phyloP scores from a whole-genome alignment of 2,329 filamentous ascomycete genomes.

The Elsinoe australis region DNA sequence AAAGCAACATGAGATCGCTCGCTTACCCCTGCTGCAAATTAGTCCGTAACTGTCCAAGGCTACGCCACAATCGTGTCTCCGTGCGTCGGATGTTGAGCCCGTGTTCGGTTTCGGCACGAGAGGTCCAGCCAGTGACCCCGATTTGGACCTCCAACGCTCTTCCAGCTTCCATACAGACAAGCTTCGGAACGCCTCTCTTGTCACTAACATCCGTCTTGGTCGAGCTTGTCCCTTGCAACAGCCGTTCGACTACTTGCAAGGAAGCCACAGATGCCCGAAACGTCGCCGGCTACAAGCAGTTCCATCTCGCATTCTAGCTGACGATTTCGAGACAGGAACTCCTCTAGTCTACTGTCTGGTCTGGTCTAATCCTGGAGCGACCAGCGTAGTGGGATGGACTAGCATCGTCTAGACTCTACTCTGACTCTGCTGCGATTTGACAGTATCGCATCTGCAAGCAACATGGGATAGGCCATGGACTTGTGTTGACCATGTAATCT shows the following conservation, averaged over 20 bases:
- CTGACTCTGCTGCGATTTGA: too few species aligned
- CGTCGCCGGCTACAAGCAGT: background rate
- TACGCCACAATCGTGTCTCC: too few species aligned
- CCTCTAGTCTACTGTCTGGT: background rate
- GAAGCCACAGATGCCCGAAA: slow-evolving; percentile 1
- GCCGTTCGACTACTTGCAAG: background rate
- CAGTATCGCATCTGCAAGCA: too few species aligned
- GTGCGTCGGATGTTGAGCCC: too few species aligned
- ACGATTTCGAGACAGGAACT: slow-evolving; percentile 1
- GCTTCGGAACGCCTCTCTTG: background rate
- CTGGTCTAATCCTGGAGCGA: background rate
- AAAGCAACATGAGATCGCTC: too few species aligned
- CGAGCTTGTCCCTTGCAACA: background rate
- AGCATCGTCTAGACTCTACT: too few species aligned
- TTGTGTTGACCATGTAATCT: too few species aligned
- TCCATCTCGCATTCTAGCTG: background rate
- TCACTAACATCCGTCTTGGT: slow-evolving; percentile 3
- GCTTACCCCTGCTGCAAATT: too few species aligned
- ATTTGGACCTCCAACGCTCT: background rate
- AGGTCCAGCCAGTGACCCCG: background rate
- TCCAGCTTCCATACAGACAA: background rate
- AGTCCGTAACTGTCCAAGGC: too few species aligned
- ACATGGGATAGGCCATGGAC: too few species aligned
- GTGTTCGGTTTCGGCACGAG: too few species aligned
- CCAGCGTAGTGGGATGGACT: background rate